Evolutionary conservation across 164 flowering plant species (phyloP).

Genomic region (Taxillus chinensis): DNA sequence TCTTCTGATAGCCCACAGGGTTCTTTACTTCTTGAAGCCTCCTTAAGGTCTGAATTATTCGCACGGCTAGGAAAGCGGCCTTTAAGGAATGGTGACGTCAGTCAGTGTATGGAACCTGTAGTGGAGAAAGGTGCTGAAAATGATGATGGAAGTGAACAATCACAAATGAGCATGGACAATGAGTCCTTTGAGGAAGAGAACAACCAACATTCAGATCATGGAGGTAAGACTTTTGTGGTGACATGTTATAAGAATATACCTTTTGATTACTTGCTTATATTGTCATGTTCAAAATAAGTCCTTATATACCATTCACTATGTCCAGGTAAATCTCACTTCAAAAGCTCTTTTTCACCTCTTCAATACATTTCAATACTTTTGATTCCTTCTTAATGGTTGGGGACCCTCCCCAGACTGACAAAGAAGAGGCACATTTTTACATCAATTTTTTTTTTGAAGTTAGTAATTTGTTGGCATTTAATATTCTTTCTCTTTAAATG

Average conservation of each 20-base stretch:
- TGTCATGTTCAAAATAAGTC: neutral
- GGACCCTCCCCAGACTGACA: too few relatives aligned
- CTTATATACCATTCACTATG: too few relatives aligned
- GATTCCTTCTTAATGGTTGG: too few relatives aligned
- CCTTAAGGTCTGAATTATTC: constrained; percentile 67
- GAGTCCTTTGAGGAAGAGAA: constrained; percentile 17
- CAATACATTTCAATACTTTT: too few relatives aligned
- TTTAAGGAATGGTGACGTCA: constrained; percentile 14
- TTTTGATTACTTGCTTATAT: neutral
- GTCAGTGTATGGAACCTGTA: constrained; percentile 12
- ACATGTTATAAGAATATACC: too few relatives aligned
- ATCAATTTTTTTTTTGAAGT: too few relatives aligned
- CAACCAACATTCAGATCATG: constrained; percentile 13
- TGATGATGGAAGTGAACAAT: constrained; percentile 23
- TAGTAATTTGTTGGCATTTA: too few relatives aligned
- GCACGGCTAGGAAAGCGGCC: constrained; percentile 39
- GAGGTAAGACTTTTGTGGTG: constrained; percentile 26
- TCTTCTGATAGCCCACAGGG: constrained; percentile 24
- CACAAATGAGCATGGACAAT: constrained; percentile 13
- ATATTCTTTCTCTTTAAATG: too few relatives aligned
- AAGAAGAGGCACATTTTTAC: too few relatives aligned
- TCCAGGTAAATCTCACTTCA: too few relatives aligned
- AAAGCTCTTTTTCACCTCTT: too few relatives aligned
- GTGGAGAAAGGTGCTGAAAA: constrained; percentile 19
- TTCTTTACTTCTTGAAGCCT: constrained; percentile 58